Evolutionary conservation across 371 early-diverging fungal genomes (phyloP), one percentile per base, ranked within the genome.

Genomic region (Apophysomyces elegans): DNA sequence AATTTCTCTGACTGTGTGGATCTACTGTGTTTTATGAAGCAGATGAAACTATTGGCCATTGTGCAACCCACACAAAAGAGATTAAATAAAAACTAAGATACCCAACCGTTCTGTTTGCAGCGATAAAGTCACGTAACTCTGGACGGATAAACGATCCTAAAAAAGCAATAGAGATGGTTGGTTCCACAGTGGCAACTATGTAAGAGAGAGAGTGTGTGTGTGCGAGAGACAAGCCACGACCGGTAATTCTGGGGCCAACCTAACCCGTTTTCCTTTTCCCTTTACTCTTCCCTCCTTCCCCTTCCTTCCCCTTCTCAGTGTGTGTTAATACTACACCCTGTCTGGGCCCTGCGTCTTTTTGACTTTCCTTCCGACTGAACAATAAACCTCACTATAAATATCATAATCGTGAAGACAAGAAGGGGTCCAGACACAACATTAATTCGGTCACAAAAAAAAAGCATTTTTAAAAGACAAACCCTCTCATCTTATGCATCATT

Each of bases 341-440:
- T 50, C 54, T 50, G 54, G 54, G 54, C 54, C 54, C 54, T 50
- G 54, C 54, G 35, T 50, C 21, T 50, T 11, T 11, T 50, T 50
- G 16, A 0, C 21, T 18, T 50, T 50, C 21, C 21, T 50, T 50
- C 54, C 54, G 54, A 50, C 54, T 35, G 54, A 50, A 50, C 54
- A 50, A 50, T 50, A 50, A 11, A 16, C 21, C 21, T 50, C 21
- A 11, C 54, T 50, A 50, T 50, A 50, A 50, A 50, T 50, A 50
- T 3, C 32, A 26, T 3, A 26, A 26, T 26, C 32, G 32, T 26
- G 32, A 2, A 26, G 32, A 26, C 32, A 45, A 43, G 12, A 43
- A 43, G 54, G 16, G 21, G 21, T 50, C 21, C n/a, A 50, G 11
- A n/a, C 46, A 13, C 43, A 2, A 13, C 16, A 13, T 45, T 13